A percentile compares a stretch with the other conserved stretches of the same genome.
Evolutionary conservation across 495 filamentous ascomycete genomes (phyloP).

Genomic region (Tuber magnatum): DNA sequence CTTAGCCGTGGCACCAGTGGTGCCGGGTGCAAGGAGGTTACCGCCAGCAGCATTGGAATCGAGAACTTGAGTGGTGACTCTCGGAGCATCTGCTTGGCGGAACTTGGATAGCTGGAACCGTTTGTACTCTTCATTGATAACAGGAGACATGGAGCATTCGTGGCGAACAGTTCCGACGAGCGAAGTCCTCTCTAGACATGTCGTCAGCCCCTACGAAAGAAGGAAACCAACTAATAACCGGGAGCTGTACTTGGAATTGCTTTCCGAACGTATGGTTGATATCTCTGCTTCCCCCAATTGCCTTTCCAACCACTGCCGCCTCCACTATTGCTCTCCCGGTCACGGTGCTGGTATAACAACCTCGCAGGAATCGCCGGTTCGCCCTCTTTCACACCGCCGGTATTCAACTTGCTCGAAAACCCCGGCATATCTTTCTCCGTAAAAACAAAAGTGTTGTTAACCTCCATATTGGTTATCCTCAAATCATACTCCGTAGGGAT

Average conservation of each 20-base stretch:
- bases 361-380: conserved; percentile 44
- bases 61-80: conserved; percentile 49
- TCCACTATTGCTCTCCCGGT: conserved; percentile 45
- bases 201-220: conserved; percentile 7
- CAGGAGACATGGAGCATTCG: conserved; percentile 69
- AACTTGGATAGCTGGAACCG: conserved; percentile 55
- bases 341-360: conserved; percentile 46
- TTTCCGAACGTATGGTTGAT: conserved; percentile 63
- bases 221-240: not conserved
- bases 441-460: conserved; percentile 79
- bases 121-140: conserved; percentile 65
- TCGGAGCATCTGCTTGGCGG: conserved; percentile 58
- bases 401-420: conserved; percentile 55
- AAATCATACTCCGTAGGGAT: conserved; percentile 80
- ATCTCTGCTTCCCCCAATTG: conserved; percentile 53
- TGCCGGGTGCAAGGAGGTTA: conserved; percentile 48
- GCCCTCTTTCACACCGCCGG: conserved; percentile 42
- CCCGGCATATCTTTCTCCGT: conserved; percentile 84
- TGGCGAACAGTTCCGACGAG: conserved; percentile 65
- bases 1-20: conserved; percentile 44
- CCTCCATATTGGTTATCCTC: conserved; percentile 54
- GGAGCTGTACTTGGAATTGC: conserved; percentile 68
- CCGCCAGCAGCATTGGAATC: conserved; percentile 43
- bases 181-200: conserved; percentile 63
- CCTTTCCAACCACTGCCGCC: conserved; percentile 41